phyloP scores from a whole-genome alignment of 306 rosid species.

The Astragalus glycyphyllos region DNA sequence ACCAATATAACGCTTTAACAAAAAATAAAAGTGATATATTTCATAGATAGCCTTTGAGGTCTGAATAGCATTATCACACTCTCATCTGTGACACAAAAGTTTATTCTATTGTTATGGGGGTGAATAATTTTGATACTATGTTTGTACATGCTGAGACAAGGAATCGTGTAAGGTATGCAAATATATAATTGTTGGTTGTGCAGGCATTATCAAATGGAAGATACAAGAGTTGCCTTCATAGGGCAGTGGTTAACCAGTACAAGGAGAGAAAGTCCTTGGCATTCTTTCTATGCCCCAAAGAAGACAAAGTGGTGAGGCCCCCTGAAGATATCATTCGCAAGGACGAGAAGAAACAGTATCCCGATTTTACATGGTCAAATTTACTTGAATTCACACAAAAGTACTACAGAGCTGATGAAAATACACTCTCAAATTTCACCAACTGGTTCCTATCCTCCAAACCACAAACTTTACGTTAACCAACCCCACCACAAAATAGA shows the following conservation, averaged over 20 bases:
- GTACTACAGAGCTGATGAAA: conserved; percentile 68
- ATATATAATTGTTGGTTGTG: conserved; percentile 24
- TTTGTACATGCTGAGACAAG: too few species aligned
- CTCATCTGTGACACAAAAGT: too few species aligned
- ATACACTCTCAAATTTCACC: conserved; percentile 70
- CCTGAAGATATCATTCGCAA: conserved; percentile 54
- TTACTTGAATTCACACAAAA: conserved; percentile 67
- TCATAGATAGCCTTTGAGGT: too few species aligned
- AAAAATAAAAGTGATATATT: too few species aligned
- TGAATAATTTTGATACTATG: too few species aligned
- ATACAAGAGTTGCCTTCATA: conserved; percentile 71
- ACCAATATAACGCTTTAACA: too few species aligned
- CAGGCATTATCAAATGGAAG: conserved; percentile 62
- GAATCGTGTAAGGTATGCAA: neutral
- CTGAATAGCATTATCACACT: too few species aligned
- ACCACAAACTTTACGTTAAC: conserved; percentile 22
- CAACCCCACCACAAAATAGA: neutral
- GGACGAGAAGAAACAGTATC: conserved; percentile 58
- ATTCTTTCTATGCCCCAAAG: conserved; percentile 78
- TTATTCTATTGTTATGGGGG: too few species aligned
- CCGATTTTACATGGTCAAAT: conserved; percentile 81
- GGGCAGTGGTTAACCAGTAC: conserved; percentile 70
- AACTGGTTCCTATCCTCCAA: conserved; percentile 61
- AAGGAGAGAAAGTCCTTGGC: conserved; percentile 76
- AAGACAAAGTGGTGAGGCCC: conserved; percentile 69